A percentile compares a stretch with the other conserved stretches of the same genome.
Evolutionary conservation across 2,329 filamentous ascomycete species (phyloP).

Genomic region (Aspergillus pseudoviridinutans): DNA sequence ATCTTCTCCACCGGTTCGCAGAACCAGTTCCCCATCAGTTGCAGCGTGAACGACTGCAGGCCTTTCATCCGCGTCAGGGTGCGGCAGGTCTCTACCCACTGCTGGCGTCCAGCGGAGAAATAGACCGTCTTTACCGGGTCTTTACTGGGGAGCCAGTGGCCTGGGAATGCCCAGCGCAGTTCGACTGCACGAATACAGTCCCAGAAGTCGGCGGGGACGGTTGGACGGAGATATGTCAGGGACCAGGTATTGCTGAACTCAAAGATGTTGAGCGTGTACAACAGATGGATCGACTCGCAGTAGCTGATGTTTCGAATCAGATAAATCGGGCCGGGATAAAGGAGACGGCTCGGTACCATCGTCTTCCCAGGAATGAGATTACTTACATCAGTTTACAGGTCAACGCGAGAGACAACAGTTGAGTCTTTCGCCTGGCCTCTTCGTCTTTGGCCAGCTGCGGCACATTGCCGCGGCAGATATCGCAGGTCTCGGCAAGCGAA

Average conservation of each 20-base stretch:
- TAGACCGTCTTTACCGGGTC: slow-evolving; percentile 38
- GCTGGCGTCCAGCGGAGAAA: slow-evolving; percentile 32
- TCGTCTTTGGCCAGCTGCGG: slow-evolving; percentile 25
- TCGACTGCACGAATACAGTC: slow-evolving; percentile 30
- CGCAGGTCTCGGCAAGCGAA: slow-evolving; percentile 24
- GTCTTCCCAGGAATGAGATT: background rate
- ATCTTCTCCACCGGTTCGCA: slow-evolving; percentile 35
- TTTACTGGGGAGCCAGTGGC: slow-evolving; percentile 39
- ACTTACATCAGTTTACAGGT: slow-evolving; percentile 36
- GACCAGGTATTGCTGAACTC: slow-evolving; percentile 41
- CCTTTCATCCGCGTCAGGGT: slow-evolving; percentile 21
- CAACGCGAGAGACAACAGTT: slow-evolving; percentile 27
- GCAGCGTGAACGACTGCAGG: slow-evolving; percentile 29
- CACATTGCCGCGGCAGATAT: slow-evolving; percentile 31
- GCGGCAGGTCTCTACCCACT: slow-evolving; percentile 36
- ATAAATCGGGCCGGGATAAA: background rate
- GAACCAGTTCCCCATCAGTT: slow-evolving; percentile 34
- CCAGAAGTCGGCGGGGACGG: slow-evolving; percentile 27
- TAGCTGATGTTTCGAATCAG: slow-evolving; percentile 23
- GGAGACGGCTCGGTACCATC: background rate
- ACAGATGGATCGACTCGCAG: slow-evolving; percentile 31
- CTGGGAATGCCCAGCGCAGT: slow-evolving; percentile 38
- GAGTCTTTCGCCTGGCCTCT: background rate
- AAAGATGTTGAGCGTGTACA: slow-evolving; percentile 34
- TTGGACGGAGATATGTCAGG: slow-evolving; percentile 35